Evolutionary conservation across 169 alveolate species (phyloP).

Genomic region (Plasmodium sp.): DNA sequence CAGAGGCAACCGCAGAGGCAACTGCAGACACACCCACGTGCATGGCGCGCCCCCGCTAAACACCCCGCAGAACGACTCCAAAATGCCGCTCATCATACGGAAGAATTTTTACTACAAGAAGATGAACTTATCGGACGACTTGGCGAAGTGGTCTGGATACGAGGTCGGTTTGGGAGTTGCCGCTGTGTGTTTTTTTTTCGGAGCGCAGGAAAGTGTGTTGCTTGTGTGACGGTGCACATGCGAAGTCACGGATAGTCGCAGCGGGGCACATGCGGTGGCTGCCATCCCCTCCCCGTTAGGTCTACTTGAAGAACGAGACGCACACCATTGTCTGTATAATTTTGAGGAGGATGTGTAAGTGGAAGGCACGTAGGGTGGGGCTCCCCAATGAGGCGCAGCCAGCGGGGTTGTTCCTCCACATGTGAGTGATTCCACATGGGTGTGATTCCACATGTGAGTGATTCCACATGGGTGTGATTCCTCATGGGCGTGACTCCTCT

Average conservation of each 20-base stretch:
- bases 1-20: background rate
- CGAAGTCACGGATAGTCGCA: background rate
- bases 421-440: too few relatives aligned
- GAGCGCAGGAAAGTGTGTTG: background rate
- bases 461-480: too few relatives aligned
- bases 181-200: background rate
- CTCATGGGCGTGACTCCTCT: background rate
- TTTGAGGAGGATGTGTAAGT: constrained; percentile 55
- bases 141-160: constrained; percentile 73
- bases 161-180: constrained; percentile 8
- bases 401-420: too few relatives aligned
- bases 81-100: constrained; percentile 24
- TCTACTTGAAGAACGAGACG: constrained; percentile 50
- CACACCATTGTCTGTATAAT: constrained; percentile 52
- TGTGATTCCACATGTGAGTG: too few relatives aligned
- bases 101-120: constrained; percentile 57
- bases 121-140: constrained; percentile 75
- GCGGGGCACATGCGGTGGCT: background rate
- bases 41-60: background rate
- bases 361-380: background rate
- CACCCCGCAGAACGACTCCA: background rate
- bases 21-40: background rate
- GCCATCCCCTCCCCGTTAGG: background rate
- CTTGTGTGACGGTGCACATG: background rate
- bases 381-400: background rate